Conservation (phyloP, 108 stramenopile species). For the Cylindrotheca fusiformis region DNA sequence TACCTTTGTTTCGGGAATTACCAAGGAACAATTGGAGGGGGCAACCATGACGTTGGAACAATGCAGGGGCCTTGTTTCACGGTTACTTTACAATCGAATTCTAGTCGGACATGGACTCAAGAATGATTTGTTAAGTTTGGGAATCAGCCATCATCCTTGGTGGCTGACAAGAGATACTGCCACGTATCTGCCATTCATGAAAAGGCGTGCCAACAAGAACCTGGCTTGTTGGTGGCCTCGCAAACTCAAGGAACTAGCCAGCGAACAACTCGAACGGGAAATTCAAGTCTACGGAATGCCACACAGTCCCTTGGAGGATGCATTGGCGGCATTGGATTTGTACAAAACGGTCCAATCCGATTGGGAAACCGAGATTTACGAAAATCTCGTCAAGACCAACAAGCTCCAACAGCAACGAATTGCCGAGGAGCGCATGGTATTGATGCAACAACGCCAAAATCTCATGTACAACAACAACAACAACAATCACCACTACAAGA, state of each 20-base stretch:
- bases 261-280: constrained; percentile 52
- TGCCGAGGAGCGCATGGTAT: too few species aligned
- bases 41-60: constrained; percentile 24
- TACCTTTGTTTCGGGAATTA: constrained; percentile 84
- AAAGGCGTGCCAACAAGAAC: constrained; percentile 41
- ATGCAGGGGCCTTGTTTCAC: constrained; percentile 14
- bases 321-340: constrained; percentile 73
- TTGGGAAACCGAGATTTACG: constrained; percentile 52
- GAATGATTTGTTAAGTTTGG: constrained; percentile 84
- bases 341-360: constrained; percentile 63
- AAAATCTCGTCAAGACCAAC: constrained; percentile 8
- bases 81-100: constrained; percentile 53
- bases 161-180: constrained; percentile 83
- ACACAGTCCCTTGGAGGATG: constrained; percentile 78
- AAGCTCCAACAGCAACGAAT: too few species aligned
- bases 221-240: constrained; percentile 44
- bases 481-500: too few species aligned
- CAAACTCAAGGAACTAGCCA: constrained; percentile 70
- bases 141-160: constrained; percentile 87
- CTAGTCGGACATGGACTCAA: constrained; percentile 92
- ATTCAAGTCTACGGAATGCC: constrained; percentile 60
- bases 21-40: constrained; percentile 36
- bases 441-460: too few species aligned
- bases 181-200: constrained; percentile 84
- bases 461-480: too few species aligned